Evolutionary conservation across 352 stramenopile genomes (phyloP).

Genomic region (Phytophthora tubulina): DNA sequence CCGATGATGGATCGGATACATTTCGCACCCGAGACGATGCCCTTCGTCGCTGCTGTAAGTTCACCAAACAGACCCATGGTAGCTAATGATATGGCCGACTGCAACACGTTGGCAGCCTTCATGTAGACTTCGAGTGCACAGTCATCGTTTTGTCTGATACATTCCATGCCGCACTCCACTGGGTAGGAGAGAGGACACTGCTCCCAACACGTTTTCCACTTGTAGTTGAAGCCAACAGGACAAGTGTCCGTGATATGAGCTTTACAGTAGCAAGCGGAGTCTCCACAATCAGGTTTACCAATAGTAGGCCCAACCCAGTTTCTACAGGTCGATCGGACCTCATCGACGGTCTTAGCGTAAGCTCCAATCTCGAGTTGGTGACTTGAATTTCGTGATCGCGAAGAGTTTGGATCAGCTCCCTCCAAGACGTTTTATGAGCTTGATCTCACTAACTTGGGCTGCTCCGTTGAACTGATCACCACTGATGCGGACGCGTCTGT

Average conservation of each 20-base stretch:
- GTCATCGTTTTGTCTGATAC: constrained; percentile 47
- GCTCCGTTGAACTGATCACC: no score
- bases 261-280: constrained; percentile 32
- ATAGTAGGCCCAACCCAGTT: constrained; percentile 39
- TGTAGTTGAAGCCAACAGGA: constrained; percentile 37
- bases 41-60: constrained; percentile 10
- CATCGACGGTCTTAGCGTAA: constrained; percentile 17
- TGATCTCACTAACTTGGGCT: no score
- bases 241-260: constrained; percentile 33
- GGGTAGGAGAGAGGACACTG: constrained; percentile 58
- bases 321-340: constrained; percentile 21
- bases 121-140: constrained; percentile 36
- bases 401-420: no score
- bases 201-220: constrained; percentile 53
- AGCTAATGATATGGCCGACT: constrained; percentile 37
- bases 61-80: constrained; percentile 46
- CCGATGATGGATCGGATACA: constrained; percentile 35
- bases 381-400: not conserved
- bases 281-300: constrained; percentile 24
- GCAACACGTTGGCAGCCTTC: constrained; percentile 41
- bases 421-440: no score
- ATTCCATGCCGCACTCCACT: constrained; percentile 59
- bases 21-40: constrained; percentile 13
- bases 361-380: not conserved
- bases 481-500: no score